Conservation (phyloP, 2,329 filamentous ascomycete genomes). For the Ophiostoma sp. region DNA sequence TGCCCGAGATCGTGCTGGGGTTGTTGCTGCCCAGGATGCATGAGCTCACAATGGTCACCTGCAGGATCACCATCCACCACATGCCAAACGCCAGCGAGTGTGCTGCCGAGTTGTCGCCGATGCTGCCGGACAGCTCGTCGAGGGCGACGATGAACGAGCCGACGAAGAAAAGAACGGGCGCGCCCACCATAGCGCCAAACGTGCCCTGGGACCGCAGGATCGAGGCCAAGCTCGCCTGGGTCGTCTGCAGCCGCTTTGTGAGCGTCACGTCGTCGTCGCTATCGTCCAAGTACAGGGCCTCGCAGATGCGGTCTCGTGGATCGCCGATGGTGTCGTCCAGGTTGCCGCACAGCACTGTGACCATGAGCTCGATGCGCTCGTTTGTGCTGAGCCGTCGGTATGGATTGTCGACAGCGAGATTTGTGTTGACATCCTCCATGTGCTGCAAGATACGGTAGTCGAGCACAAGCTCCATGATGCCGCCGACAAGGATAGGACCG, state of each 20-base stretch:
- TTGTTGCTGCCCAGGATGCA: constrained; percentile 18
- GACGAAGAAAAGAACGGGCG: constrained; percentile 13
- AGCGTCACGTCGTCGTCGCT: not conserved
- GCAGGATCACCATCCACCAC: constrained; percentile 18
- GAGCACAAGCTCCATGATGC: constrained; percentile 9
- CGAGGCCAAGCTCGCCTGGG: constrained; percentile 11
- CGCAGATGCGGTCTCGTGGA: constrained; percentile 2
- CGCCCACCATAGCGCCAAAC: constrained; percentile 14
- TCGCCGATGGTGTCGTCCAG: constrained; percentile 12
- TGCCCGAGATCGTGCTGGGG: constrained; percentile 15
- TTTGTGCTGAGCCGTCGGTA: constrained; percentile 2
- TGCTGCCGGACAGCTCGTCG: constrained; percentile 6
- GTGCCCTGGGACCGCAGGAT: constrained; percentile 15
- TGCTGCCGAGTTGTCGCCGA: constrained; percentile 15
- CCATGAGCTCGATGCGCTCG: constrained; percentile 15
- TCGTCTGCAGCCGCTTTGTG: not conserved
- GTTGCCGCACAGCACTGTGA: constrained; percentile 15
- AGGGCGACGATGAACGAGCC: constrained; percentile 12
- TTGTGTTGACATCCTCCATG: constrained; percentile 10
- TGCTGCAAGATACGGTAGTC: constrained; percentile 9
- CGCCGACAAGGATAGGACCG: constrained; percentile 11
- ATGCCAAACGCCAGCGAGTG: constrained; percentile 17
- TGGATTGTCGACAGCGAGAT: not conserved
- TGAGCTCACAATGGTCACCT: constrained; percentile 16
- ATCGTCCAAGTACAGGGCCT: constrained; percentile 8